Base-by-base conservation (phyloP, 108 stramenopile genomes). In the Licmophora abbreviata region DNA sequence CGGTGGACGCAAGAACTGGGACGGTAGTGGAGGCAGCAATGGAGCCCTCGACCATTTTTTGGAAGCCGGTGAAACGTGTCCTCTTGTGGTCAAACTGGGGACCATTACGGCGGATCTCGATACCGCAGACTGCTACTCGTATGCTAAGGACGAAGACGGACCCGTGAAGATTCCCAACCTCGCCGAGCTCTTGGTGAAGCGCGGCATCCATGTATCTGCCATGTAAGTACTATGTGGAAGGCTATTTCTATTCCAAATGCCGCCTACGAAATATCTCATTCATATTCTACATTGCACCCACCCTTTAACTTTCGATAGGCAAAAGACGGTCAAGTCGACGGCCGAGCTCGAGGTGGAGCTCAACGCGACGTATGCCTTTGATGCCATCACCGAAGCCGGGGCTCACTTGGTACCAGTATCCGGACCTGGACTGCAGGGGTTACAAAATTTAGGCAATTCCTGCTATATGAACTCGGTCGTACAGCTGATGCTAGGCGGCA, bases 1-100 rank as follows among this genome's bases (percentile, higher is more conserved):
- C 1, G 96, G 96, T 15, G 99, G 97, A 9, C 71, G 99, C 22
- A 91, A 91, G 64, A 91, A 99, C 68, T 96, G 95, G 96, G 97
- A 96, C 57, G 99, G 96, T 10, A 74, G 83, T 37, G 95, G 94
- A 25, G 99, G 99, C 8, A 76, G 90, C 15, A 92, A 94, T 38
- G 95, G 95, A 5, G 99, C 97, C 4, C 64, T 99, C 38, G 79
- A 92, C 76, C 97, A 98, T 73, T 99, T 76, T 61, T 58, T 83
- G 31, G 91, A 82, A 54, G 93, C 95, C 5, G 94, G 90, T 11
- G 58, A 77, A 28, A 64, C 74, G 48, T 97, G 92, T 60, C 99
- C 99, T 3, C 66, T 98, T 53, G 93, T 86, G 18, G 99, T 99
- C 43, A 99, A 99, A 71, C 71, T 99, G 17, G 97, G 97, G 43